phyloP scores from a whole-genome alignment of 192 early-diverging fungal genomes.

The Coemansia sp. region DNA sequence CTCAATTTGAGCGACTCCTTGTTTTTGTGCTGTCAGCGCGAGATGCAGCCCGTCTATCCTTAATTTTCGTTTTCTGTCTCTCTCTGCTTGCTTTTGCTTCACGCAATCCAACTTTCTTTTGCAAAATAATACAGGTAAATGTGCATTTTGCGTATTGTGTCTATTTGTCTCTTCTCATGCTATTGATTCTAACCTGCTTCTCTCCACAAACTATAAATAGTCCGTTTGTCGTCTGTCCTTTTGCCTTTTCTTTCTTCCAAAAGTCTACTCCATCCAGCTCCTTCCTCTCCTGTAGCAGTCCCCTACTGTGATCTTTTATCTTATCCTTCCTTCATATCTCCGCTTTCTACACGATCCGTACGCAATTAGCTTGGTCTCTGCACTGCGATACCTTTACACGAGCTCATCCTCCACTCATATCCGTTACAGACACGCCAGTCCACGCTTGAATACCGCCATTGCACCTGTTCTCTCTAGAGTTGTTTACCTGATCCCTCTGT shows the following conservation, averaged over 20 bases:
- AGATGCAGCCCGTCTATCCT: conserved; percentile 7
- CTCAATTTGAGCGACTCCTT: background rate
- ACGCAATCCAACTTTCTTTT: conserved; percentile 2
- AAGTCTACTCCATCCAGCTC: conserved; percentile 1
- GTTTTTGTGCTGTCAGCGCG: background rate
- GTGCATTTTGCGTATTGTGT: background rate
- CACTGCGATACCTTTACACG: background rate
- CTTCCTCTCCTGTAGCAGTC: background rate
- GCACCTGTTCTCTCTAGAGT: background rate
- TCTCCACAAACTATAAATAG: conserved; percentile 1
- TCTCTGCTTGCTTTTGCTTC: background rate
- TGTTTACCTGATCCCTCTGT: background rate
- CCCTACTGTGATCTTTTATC: background rate
- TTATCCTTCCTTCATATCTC: conserved; percentile 3
- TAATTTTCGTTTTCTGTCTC: background rate
- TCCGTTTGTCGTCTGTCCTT: background rate
- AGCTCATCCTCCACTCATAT: background rate
- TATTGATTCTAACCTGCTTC: background rate
- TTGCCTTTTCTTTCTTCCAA: background rate
- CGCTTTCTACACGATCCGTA: conserved; percentile 7
- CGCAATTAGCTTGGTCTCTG: background rate
- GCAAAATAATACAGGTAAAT: background rate
- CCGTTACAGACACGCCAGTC: background rate
- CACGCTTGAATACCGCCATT: background rate
- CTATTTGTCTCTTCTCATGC: background rate